These are phyloP conservation scores for Gorgonomyces haynaldii DNA, from an alignment of 192 early-diverging fungal species.

Conservation along the genomic window DNA sequence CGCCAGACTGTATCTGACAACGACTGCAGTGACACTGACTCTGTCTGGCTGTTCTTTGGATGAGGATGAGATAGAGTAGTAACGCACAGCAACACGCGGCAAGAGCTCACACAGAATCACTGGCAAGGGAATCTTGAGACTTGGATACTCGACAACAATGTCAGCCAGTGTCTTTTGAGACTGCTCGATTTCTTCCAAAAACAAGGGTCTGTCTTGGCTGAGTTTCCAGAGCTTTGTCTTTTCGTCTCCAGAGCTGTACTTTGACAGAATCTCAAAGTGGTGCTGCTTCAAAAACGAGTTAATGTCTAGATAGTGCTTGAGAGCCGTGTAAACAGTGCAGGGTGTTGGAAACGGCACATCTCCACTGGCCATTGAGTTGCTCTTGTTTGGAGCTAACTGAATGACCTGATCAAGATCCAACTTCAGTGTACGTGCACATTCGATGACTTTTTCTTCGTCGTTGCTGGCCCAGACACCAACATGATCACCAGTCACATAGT, in stretches of 20 bases:
- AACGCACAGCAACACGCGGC: constrained; percentile 72
- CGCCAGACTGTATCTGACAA: constrained; percentile 64
- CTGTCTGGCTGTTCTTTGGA: constrained; percentile 61
- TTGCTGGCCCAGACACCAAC: constrained; percentile 86
- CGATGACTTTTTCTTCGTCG: constrained; percentile 60
- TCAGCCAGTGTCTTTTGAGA: constrained; percentile 58
- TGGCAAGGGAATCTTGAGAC: constrained; percentile 58
- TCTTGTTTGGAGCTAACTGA: constrained; percentile 56
- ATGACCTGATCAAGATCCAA: constrained; percentile 59
- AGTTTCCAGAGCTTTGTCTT: constrained; percentile 20
- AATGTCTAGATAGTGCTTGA: constrained; percentile 89
- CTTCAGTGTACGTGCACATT: constrained; percentile 32
- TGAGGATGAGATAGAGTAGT: constrained; percentile 96
- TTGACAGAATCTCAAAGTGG: constrained; percentile 41
- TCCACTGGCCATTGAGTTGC: constrained; percentile 40
- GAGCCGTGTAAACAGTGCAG: constrained; percentile 63
- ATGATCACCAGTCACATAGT: constrained; percentile 90
- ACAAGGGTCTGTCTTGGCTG: constrained; percentile 28
- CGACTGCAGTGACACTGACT: constrained; percentile 79
- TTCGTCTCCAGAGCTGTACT: constrained; percentile 30
- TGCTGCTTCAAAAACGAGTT: constrained; percentile 45
- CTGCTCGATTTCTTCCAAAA: constrained; percentile 23
- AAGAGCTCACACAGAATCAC: constrained; percentile 69
- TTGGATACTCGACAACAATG: constrained; percentile 55
- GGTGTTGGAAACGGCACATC: constrained; percentile 87